Base-by-base conservation (phyloP, 1,139 yeast species). In the Geotrichum fermentans region DNA sequence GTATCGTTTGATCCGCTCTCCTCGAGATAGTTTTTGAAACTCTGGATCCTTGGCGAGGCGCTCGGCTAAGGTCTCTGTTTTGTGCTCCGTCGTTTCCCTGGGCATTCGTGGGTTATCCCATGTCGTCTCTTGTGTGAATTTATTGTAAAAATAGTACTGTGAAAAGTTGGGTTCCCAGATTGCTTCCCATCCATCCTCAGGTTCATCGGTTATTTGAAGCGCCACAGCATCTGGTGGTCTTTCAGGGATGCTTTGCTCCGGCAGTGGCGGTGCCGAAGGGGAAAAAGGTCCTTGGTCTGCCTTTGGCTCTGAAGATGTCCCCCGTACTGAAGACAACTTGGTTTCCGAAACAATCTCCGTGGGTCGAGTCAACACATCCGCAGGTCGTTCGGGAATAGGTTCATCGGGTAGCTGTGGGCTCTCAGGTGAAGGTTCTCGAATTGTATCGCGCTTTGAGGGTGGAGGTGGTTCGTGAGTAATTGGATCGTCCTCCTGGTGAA, bases 151-250 rank as follows among this genome's bases (percentile, higher is more conserved):
- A 32, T 61, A 62, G 52, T 59, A 61, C 20, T 56, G 53, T 10
- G 50, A 50, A 14, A 45, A 43, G 2, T 49, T 33, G n/a, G 53
- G 52, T 34, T 63, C 67, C 50, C 55, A 59, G n/a, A 63, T 35
- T 1, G 67, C 64, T 36, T 59, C 58, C 67, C 67, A 63, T 4
- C 63, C 66, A 47, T 61, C 66, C 5, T 20, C 30, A 11, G 29
- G 11, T 18, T 37, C 30, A 8, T 11, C 20, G 3, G 38, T 34
- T 4, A 8, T 4, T 5, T 5, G 5, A 14, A 14, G 11, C 17
- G n/a, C 20, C 4, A 17, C 21, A 14, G 8, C 29, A 21, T 21
- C 30, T 21, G 40, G 40, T 13, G 40, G 17, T 8, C 40, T 8
- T 13, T 37, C 16, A 11, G 40, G 28, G 2, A 22, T 17, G 13